These are phyloP conservation scores for Quercus parvula DNA, from an alignment of 306 rosid species.

Conservation along the genomic window DNA sequence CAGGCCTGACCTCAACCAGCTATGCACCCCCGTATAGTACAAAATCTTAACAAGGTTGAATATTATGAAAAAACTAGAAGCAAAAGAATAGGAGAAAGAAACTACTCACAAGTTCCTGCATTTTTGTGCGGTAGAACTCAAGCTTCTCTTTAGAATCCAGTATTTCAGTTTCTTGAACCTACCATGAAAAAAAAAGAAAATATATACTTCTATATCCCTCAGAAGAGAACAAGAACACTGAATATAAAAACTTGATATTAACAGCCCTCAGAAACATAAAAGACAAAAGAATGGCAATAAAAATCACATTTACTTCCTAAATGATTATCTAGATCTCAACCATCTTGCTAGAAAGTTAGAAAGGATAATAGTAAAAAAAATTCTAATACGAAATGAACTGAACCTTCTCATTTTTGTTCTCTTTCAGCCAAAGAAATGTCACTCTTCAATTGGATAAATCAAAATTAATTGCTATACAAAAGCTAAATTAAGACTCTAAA, in stretches of 20 bases:
- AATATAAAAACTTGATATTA: background rate
- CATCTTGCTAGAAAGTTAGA: background rate
- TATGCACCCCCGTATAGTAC: background rate
- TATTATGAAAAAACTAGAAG: slow-evolving; percentile 15
- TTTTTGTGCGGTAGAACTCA: slow-evolving; percentile 73
- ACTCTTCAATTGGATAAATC: background rate
- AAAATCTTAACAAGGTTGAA: slow-evolving; percentile 5
- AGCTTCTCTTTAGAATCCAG: slow-evolving; percentile 92
- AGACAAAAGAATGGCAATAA: background rate
- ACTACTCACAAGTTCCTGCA: slow-evolving; percentile 94
- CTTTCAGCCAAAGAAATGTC: background rate
- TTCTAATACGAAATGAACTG: background rate
- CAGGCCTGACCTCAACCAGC: background rate
- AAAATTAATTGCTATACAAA: background rate
- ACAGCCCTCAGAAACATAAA: background rate
- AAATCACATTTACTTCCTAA: background rate
- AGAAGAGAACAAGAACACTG: background rate
- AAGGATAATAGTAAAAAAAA: background rate
- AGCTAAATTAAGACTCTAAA: background rate
- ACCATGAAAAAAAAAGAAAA: slow-evolving; percentile 18
- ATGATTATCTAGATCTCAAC: background rate
- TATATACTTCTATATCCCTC: slow-evolving; percentile 7
- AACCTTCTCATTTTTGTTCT: background rate
- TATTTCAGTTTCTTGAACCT: slow-evolving; percentile 62
- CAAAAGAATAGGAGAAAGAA: slow-evolving; percentile 24